Evolutionary conservation across 140 eudicot genomes (phyloP).

Genomic region (Bidens hawaiensis): DNA sequence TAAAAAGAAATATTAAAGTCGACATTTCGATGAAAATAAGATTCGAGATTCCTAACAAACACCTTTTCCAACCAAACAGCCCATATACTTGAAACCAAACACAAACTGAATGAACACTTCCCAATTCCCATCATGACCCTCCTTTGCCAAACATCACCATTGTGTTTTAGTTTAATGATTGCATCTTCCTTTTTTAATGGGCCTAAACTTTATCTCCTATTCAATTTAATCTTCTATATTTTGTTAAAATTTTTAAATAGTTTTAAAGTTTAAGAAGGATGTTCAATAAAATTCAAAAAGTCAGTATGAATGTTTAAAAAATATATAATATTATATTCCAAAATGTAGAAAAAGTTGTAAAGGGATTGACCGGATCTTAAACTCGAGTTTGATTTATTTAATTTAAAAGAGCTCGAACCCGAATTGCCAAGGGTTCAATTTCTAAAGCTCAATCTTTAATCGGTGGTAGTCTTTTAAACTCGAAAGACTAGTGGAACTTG

Average conservation of each 20-base stretch:
- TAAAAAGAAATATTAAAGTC: too few relatives aligned
- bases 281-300: neutral
- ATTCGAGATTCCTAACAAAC: too few relatives aligned
- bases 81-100: neutral
- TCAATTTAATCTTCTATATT: neutral
- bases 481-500: too few relatives aligned
- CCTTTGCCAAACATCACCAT: neutral
- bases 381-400: too few relatives aligned
- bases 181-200: neutral
- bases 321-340: too few relatives aligned
- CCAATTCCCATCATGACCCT: slow-evolving; percentile 11
- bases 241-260: neutral
- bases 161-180: slow-evolving; percentile 14
- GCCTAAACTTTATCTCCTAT: neutral
- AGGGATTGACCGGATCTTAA: too few relatives aligned
- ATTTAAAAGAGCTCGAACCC: too few relatives aligned
- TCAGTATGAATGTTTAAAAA: neutral
- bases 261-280: neutral
- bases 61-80: neutral
- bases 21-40: too few relatives aligned
- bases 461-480: too few relatives aligned
- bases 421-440: too few relatives aligned
- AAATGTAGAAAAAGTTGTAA: too few relatives aligned
- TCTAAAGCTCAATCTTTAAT: too few relatives aligned
- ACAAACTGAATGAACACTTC: neutral